These are phyloP conservation scores for Furcasterigmium furcatum DNA, from an alignment of 2,329 filamentous ascomycete genomes.

Conservation along the genomic window DNA sequence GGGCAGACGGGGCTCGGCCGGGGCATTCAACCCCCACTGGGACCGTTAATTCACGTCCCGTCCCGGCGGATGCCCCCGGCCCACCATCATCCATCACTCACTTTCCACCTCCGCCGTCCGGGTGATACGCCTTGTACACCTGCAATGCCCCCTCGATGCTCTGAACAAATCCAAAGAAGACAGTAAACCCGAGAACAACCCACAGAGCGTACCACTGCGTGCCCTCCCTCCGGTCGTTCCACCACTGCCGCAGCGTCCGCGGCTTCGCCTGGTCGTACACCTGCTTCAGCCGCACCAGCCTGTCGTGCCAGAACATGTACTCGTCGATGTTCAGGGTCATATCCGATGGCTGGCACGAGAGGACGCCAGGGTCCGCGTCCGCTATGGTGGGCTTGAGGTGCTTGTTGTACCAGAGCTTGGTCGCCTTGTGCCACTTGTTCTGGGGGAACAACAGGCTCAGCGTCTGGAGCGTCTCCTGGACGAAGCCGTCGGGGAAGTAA, in stretches of 20 bases:
- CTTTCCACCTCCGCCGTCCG: background rate
- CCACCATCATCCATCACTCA: too few species aligned
- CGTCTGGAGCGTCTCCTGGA: background rate
- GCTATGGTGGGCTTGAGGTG: background rate
- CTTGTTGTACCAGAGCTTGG: background rate
- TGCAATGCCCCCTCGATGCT: slow-evolving; percentile 36
- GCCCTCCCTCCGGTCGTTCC: background rate
- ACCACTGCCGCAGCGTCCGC: background rate
- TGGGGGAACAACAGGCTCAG: background rate
- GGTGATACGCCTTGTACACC: slow-evolving; percentile 20
- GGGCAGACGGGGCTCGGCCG: too few species aligned
- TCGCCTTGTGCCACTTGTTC: background rate
- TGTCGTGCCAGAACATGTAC: background rate
- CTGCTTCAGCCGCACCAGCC: background rate
- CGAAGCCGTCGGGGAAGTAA: background rate
- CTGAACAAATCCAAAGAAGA: slow-evolving; percentile 37
- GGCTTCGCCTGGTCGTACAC: background rate
- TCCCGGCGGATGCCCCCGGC: too few species aligned
- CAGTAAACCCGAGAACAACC: slow-evolving; percentile 32
- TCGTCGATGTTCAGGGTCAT: background rate
- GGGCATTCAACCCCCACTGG: too few species aligned
- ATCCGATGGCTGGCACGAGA: background rate
- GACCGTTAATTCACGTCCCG: too few species aligned
- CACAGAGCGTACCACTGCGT: slow-evolving; percentile 44
- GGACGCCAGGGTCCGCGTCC: background rate